Evolutionary conservation across 2,329 filamentous ascomycete genomes (phyloP).

Genomic region (Hirsutella rhossiliensis): DNA sequence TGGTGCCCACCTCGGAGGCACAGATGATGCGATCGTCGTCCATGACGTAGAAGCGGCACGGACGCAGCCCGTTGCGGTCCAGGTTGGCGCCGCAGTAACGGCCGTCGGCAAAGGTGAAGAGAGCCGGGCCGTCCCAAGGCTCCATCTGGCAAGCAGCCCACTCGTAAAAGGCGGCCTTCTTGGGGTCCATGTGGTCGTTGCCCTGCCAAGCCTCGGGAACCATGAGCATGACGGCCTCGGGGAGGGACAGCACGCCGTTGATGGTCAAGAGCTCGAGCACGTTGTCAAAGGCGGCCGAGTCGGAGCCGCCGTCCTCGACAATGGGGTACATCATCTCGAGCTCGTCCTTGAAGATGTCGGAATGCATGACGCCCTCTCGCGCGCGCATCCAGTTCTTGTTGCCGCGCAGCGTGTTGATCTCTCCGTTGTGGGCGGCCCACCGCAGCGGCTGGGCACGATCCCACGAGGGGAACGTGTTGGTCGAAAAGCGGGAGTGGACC

Average conservation of each 20-base stretch:
- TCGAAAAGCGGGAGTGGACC: slow-evolving; percentile 94
- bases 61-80: slow-evolving; percentile 87
- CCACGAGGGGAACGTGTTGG: slow-evolving; percentile 97
- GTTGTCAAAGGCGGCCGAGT: slow-evolving; percentile 95
- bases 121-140: slow-evolving; percentile 91
- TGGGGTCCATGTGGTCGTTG: slow-evolving; percentile 81
- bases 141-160: slow-evolving; percentile 99
- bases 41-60: slow-evolving; percentile 93
- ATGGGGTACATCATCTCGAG: slow-evolving; percentile 86
- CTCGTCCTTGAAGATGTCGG: slow-evolving; percentile 83
- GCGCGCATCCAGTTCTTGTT: slow-evolving; percentile 99
- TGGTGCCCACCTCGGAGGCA: slow-evolving; percentile 91
- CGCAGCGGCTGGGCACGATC: slow-evolving; percentile 90
- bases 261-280: slow-evolving; percentile 88
- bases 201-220: slow-evolving; percentile 97
- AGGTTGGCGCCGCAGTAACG: slow-evolving; percentile 95
- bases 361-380: slow-evolving; percentile 88
- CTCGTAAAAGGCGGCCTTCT: slow-evolving; percentile 95
- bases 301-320: slow-evolving; percentile 91
- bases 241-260: slow-evolving; percentile 88
- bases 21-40: slow-evolving; percentile 96
- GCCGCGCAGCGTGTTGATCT: slow-evolving; percentile 93
- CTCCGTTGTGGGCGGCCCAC: slow-evolving; percentile 97
- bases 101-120: slow-evolving; percentile 95
- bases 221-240: slow-evolving; percentile 97